Evolutionary conservation across 2,329 filamentous ascomycete genomes (phyloP).

Genomic region (Orbilia javanica): DNA sequence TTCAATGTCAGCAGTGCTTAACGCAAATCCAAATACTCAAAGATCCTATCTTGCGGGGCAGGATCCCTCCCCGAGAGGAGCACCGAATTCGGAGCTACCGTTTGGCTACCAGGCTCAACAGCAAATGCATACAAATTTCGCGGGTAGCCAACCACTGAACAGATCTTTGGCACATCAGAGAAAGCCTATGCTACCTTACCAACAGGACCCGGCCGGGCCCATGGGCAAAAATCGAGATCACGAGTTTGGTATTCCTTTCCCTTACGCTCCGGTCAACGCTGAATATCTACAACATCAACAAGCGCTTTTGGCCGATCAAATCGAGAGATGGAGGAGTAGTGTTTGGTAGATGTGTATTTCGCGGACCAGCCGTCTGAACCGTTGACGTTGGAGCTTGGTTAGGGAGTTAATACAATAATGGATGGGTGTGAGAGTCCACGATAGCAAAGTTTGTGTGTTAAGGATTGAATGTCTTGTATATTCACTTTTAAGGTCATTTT

Average conservation of each 20-base stretch:
- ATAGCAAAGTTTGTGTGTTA: not conserved
- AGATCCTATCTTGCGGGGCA: constrained; percentile 17
- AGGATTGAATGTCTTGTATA: not conserved
- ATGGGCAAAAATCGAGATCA: constrained; percentile 35
- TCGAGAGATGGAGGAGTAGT: constrained; percentile 56
- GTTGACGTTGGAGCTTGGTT: too few species aligned
- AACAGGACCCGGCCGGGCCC: constrained; percentile 22
- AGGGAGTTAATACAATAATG: not conserved
- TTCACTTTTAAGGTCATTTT: not conserved
- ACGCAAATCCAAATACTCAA: constrained; percentile 26
- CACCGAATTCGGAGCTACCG: constrained; percentile 42
- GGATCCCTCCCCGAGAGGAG: constrained; percentile 24
- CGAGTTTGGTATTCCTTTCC: constrained; percentile 53
- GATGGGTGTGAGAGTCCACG: not conserved
- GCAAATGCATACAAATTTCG: constrained; percentile 54
- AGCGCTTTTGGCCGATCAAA: constrained; percentile 50
- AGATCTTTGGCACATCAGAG: constrained; percentile 32
- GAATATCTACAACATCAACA: constrained; percentile 57
- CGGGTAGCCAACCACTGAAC: constrained; percentile 22
- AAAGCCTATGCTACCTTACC: constrained; percentile 25
- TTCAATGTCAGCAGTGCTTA: constrained; percentile 24
- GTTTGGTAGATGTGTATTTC: constrained; percentile 44
- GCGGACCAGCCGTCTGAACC: too few species aligned
- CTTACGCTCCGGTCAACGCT: constrained; percentile 54
- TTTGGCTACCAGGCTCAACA: constrained; percentile 56